Percentiles rank a stretch among this genome's conserved stretches.
Evolutionary conservation across 192 early-diverging fungal genomes (phyloP).

Genomic region (Chytriomyces hyalinus): DNA sequence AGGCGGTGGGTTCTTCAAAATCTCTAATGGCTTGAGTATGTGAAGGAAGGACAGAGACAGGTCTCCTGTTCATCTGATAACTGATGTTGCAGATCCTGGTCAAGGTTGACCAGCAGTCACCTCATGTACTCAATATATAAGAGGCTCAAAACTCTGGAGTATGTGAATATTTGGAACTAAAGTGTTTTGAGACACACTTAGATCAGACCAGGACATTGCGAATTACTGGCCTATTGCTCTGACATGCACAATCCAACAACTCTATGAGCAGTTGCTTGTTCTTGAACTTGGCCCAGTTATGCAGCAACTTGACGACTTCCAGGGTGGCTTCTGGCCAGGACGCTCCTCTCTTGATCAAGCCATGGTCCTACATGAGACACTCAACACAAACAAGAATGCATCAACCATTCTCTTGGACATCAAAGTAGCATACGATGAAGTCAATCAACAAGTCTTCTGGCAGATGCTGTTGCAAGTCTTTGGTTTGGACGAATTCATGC

Average conservation of each 20-base stretch:
- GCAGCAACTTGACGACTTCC: background rate
- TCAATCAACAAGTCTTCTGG: background rate
- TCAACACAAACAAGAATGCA: background rate
- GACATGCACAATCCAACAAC: background rate
- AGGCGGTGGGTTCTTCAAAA: background rate
- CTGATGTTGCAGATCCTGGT: too few relatives aligned
- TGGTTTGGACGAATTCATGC: background rate
- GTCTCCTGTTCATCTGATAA: background rate
- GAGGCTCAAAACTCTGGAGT: too few relatives aligned
- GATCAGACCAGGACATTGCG: background rate
- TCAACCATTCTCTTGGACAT: background rate
- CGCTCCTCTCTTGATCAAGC: background rate
- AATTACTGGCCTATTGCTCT: background rate
- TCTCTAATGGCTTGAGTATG: conserved; percentile 24
- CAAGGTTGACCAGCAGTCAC: too few relatives aligned
- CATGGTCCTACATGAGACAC: background rate
- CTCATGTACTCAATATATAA: too few relatives aligned
- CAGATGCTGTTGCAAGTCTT: background rate
- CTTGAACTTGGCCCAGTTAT: background rate
- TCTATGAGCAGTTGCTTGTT: background rate
- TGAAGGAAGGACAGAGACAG: conserved; percentile 1
- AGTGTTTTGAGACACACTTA: too few relatives aligned
- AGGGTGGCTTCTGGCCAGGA: background rate
- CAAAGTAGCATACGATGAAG: too few relatives aligned
- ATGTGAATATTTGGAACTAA: too few relatives aligned